phyloP scores from a whole-genome alignment of 306 rosid species.

The Prunus padus region DNA sequence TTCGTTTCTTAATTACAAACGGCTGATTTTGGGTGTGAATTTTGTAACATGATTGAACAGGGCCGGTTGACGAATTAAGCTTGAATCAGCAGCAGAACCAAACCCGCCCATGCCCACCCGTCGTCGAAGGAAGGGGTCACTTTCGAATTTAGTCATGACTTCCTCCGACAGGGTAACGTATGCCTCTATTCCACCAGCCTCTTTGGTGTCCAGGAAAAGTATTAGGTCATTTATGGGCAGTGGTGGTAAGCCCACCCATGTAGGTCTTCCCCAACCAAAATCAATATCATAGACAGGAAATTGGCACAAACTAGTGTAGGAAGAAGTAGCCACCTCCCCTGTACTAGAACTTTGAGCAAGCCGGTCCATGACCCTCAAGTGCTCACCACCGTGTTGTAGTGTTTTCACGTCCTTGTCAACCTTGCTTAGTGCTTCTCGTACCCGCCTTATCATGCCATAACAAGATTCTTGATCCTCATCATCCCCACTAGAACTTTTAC shows the following conservation, averaged over 20 bases:
- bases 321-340: not conserved
- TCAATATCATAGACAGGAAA: constrained; percentile 31
- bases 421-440: constrained; percentile 16
- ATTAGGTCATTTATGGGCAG: constrained; percentile 8
- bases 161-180: constrained; percentile 6
- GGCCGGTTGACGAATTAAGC: not conserved
- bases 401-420: not conserved
- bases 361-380: not conserved
- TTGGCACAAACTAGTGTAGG: constrained; percentile 24
- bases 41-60: not conserved
- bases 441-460: constrained; percentile 16
- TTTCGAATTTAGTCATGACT: constrained; percentile 5
- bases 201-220: constrained; percentile 1
- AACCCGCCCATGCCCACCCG: not conserved
- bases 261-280: constrained; percentile 34
- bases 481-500: not conserved
- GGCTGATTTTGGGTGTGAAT: no score
- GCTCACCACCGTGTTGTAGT: constrained; percentile 2
- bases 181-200: constrained; percentile 11
- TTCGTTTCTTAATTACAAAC: not conserved
- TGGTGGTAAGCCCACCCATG: constrained; percentile 11
- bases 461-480: not conserved
- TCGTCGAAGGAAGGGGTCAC: not conserved
- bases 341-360: not conserved
- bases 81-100: not conserved